Conservation (phyloP, 345 rosid genomes). For the Brassica juncea region DNA sequence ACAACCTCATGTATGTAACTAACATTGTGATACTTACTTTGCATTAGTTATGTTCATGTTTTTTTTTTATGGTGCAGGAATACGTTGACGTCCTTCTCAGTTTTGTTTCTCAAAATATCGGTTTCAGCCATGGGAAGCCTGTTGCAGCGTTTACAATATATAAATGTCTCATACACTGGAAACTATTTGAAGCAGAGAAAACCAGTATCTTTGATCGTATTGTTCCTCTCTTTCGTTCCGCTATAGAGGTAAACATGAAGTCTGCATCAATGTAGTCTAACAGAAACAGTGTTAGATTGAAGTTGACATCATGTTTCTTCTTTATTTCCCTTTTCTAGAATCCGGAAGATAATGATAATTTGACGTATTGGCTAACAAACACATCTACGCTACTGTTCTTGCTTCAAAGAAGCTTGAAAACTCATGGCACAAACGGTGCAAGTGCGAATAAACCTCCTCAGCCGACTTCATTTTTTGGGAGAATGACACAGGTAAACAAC, state of each 20-base stretch:
- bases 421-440: slow-evolving; percentile 51
- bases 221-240: slow-evolving; percentile 84
- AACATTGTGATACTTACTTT: slow-evolving; percentile 2
- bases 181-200: slow-evolving; percentile 84
- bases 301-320: slow-evolving; percentile 7
- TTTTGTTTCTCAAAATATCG: slow-evolving; percentile 60
- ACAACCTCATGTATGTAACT: slow-evolving; percentile 60
- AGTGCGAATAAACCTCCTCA: slow-evolving; percentile 64
- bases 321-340: slow-evolving; percentile 51
- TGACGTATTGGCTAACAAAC: slow-evolving; percentile 93
- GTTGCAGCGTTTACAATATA: slow-evolving; percentile 84
- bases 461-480: slow-evolving; percentile 78
- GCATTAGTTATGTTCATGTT: slow-evolving; percentile 22
- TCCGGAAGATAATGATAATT: slow-evolving; percentile 65
- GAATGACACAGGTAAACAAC: slow-evolving; percentile 75
- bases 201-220: slow-evolving; percentile 92
- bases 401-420: slow-evolving; percentile 80
- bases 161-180: slow-evolving; percentile 92
- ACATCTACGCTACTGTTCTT: slow-evolving; percentile 70
- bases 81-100: slow-evolving; percentile 65
- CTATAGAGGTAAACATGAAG: slow-evolving; percentile 66
- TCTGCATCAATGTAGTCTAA: background rate
- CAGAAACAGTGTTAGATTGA: background rate
- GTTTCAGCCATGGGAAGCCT: slow-evolving; percentile 79
- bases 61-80: slow-evolving; percentile 54